Percentiles rank a stretch among this genome's conserved stretches.
phyloP scores from a whole-genome alignment of 2,329 filamentous ascomycete species.

The Colletotrichum brevisporum region DNA sequence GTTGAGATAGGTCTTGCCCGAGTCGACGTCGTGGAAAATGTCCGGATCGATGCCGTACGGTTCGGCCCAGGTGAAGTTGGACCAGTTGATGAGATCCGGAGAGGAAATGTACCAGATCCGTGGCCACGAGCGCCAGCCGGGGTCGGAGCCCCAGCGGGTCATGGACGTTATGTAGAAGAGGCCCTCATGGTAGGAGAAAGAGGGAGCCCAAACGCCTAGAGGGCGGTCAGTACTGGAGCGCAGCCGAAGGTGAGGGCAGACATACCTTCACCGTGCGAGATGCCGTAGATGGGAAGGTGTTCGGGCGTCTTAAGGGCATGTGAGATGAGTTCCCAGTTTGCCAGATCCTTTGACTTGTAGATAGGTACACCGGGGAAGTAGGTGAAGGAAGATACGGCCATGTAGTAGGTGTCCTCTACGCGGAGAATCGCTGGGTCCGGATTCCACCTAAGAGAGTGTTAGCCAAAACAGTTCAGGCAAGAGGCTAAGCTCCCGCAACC shows the following conservation, averaged over 20 bases:
- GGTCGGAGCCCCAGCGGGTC: conserved; percentile 51
- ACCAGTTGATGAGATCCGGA: conserved; percentile 44
- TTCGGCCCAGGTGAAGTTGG: conserved; percentile 31
- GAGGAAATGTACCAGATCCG: conserved; percentile 45
- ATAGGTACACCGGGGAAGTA: conserved; percentile 68
- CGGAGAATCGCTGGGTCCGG: conserved; percentile 33
- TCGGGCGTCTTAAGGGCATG: conserved; percentile 26
- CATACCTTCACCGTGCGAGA: conserved; percentile 21
- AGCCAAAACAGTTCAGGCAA: background rate
- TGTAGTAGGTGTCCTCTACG: conserved; percentile 24
- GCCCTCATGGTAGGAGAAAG: conserved; percentile 45
- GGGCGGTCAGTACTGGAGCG: background rate
- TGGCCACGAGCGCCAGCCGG: conserved; percentile 55
- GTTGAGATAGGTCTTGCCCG: conserved; percentile 41
- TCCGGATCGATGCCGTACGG: conserved; percentile 37
- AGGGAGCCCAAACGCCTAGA: conserved; percentile 31
- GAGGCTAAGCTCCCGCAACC: background rate
- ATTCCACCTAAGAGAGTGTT: conserved; percentile 31
- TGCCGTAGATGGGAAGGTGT: conserved; percentile 25
- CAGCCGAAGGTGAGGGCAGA: no score
- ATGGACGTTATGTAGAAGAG: conserved; percentile 50
- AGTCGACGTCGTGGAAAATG: conserved; percentile 39
- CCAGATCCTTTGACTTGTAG: conserved; percentile 50
- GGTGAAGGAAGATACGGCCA: conserved; percentile 51
- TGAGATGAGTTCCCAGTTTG: conserved; percentile 26